Evolutionary conservation across 1,284 basidiomycete species (phyloP).

Genomic region (Melampsora larici-populina): DNA sequence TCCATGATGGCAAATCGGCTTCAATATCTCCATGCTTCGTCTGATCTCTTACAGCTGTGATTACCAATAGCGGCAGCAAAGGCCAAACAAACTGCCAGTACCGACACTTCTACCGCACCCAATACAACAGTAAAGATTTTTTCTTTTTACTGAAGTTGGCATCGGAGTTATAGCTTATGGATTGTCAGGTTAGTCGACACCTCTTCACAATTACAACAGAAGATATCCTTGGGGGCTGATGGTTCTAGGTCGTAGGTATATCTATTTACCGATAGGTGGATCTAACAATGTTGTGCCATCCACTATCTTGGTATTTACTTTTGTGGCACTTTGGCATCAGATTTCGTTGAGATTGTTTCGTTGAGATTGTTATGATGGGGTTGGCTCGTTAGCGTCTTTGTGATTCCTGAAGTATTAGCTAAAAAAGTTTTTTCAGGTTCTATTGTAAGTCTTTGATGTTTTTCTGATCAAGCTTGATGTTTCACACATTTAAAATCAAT

Average conservation of each 20-base stretch:
- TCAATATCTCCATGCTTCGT: conserved; percentile 95
- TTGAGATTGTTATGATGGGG: conserved; percentile 90
- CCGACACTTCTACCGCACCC: conserved; percentile 52
- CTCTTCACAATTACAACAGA: conserved; percentile 29
- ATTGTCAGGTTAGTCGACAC: conserved; percentile 66
- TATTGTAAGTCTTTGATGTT: conserved; percentile 60
- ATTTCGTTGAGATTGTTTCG: conserved; percentile 64
- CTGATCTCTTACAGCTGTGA: conserved; percentile 91
- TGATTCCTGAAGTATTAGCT: conserved; percentile 77
- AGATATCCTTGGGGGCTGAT: background rate
- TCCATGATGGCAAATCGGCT: conserved; percentile 88
- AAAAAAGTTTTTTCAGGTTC: conserved; percentile 63
- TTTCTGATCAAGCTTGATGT: background rate
- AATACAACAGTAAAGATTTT: background rate
- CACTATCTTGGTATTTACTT: conserved; percentile 81
- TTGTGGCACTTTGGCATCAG: conserved; percentile 99
- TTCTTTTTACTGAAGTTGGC: conserved; percentile 67
- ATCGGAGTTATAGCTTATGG: conserved; percentile 95
- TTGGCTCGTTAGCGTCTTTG: conserved; percentile 88
- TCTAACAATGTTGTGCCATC: conserved; percentile 64
- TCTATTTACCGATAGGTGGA: conserved; percentile 91
- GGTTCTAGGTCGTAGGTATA: conserved; percentile 63
- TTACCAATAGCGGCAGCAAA: conserved; percentile 68
- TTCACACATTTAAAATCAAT: background rate
- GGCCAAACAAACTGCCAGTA: conserved; percentile 46